Evolutionary conservation across 306 rosid species (phyloP), one percentile per base, ranked within the genome.

Genomic region (Biancaea sappan): DNA sequence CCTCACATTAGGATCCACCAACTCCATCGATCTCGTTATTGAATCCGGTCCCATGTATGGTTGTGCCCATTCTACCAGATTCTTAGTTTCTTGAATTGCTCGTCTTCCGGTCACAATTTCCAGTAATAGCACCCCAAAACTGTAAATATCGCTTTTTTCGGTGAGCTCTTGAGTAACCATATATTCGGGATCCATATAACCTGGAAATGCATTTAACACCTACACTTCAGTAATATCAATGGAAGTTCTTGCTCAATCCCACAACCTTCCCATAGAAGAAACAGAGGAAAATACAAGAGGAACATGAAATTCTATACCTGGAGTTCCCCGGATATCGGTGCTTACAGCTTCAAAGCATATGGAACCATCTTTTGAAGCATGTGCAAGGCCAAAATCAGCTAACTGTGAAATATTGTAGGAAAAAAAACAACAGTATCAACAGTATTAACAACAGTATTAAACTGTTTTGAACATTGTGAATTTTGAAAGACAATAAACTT

Each of bases 331-430:
- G 71, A 95, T 87, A 56, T 90, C 92, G 0, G 93, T 92, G 62
- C 92, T 95, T 62, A 87, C 87, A 0, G 99, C 92, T 76, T 95
- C 99, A 68, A 95, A 90, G 84, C 82, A 84, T 69, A 95, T 29
- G 7, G 98, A 92, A 57, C 97, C 98, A 72, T 89, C 85, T 80
- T 83, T 87, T 35, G 98, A 92, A 69, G 99, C 99, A 63, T 90
- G 99, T 19, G 91, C 93, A 79, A 95, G 99, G 74, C 99, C 99
- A 81, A 95, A 95, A 86, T 95, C 97, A 35, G 99, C 99, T 77
- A 95, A 79, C 98, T 95, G 87, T 70, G 79, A 84, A 72, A 81
- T 51, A 37, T 41, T 19, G 38, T 24, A 54, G 56, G 76, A 40
- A 75, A 59, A 71, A 43, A n/a, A n/a, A n/a, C n/a, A n/a, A n/a